Base-by-base conservation (phyloP, 768 basidiomycete genomes). In the Hypsizygus marmoreus region DNA sequence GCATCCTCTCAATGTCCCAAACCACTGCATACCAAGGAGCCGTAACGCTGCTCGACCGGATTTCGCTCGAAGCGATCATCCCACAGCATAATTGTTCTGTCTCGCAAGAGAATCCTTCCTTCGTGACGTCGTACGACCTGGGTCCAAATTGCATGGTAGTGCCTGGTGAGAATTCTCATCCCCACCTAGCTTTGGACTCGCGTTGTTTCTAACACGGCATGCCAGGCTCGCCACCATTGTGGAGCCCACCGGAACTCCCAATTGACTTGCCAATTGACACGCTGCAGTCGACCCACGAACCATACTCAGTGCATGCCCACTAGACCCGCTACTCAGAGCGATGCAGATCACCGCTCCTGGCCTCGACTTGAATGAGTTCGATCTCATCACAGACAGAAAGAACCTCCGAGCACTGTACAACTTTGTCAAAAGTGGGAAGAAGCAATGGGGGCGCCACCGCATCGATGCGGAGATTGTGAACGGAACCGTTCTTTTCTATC, bases 381-480 rank as follows among this genome's bases (percentile, higher is more conserved):
- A 58, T 35, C 26, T 56, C 14, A 51, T 56, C 12, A 51, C 52
- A 14, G 55, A 56, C 19, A 38, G 57, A 22, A 56, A 54, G 22
- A 56, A 52, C 26, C 47, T 58, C 22, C 54, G 54, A 8, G 47
- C 55, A 2, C 50, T 58, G 8, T 34, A 51, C 14, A 46, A 54
- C 16, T 54, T 56, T 36, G 47, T 56, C 20, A 16, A 33, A n/a
- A 39, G 11, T 1, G 23, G 23, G 13, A 12, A 33, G 4, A 29
- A 32, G 10, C 33, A n/a, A 10, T 30, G 12, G 1, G 42, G 38
- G 22, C 23, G 34, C 16, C 45, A 51, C 36, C 54, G 52, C 23
- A 56, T 58, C 16, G 50, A 56, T n/a, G 54, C 51, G 4, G 57
- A 56, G 31, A 29, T 54, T 39, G 39, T 58, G 30, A 47, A 42